Evolutionary conservation across 1,284 basidiomycete species (phyloP).

Genomic region (Takashimella koratensis): DNA sequence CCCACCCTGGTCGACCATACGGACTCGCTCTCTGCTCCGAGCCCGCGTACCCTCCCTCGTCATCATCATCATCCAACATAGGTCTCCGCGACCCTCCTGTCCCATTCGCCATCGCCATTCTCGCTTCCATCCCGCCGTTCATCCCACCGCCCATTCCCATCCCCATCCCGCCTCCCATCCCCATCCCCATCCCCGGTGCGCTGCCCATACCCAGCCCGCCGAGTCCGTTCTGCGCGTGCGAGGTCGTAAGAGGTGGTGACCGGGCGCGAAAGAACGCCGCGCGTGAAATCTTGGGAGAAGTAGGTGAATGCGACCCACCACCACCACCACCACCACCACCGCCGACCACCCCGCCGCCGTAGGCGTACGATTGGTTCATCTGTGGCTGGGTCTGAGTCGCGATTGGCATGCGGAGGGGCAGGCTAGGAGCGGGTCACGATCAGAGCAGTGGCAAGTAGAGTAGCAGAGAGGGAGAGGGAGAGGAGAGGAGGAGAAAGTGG

Average conservation of each 20-base stretch:
- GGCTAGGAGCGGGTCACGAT: too few species aligned
- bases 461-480: too few species aligned
- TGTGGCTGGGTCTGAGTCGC: conserved; percentile 9
- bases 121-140: too few species aligned
- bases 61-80: too few species aligned
- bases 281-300: conserved; percentile 32
- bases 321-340: background rate
- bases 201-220: background rate
- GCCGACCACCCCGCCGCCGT: too few species aligned
- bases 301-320: conserved; percentile 14
- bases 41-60: too few species aligned
- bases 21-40: conserved; percentile 1
- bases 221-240: background rate
- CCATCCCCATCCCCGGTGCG: background rate
- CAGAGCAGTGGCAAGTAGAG: too few species aligned
- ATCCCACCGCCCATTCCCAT: background rate
- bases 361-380: conserved; percentile 7
- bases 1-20: background rate
- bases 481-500: too few species aligned
- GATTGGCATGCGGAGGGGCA: conserved; percentile 15
- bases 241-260: conserved; percentile 33
- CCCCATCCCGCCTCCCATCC: background rate
- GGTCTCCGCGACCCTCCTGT: too few species aligned
- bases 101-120: too few species aligned
- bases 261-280: conserved; percentile 40